A percentile compares a stretch with the other conserved stretches of the same genome.
These are phyloP conservation scores for Exophiala sp. DNA, from an alignment of 2,329 filamentous ascomycete genomes.

Conservation along the genomic window DNA sequence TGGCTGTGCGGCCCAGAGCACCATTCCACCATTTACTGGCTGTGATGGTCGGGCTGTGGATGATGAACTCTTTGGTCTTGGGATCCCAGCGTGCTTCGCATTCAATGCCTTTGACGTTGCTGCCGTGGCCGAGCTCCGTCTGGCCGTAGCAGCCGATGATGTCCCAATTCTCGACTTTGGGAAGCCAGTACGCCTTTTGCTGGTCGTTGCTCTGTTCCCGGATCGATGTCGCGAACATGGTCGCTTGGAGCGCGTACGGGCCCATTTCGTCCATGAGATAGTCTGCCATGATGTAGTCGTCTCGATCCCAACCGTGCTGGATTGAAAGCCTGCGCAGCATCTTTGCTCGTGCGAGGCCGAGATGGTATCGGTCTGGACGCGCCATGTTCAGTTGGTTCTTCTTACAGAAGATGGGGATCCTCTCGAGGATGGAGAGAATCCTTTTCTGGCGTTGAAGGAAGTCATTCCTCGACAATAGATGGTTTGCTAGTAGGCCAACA, in stretches of 20 bases:
- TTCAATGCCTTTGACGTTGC: conserved; percentile 48
- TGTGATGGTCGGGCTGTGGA: conserved; percentile 49
- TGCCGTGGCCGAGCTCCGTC: conserved; percentile 49
- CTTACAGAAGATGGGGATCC: conserved; percentile 47
- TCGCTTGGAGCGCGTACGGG: conserved; percentile 46
- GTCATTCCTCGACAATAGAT: conserved; percentile 44
- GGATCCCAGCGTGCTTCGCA: conserved; percentile 45
- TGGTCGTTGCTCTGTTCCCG: conserved; percentile 46
- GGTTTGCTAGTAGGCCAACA: conserved; percentile 41
- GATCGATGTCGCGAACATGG: conserved; percentile 50
- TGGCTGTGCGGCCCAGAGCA: conserved; percentile 49
- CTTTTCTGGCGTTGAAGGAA: conserved; percentile 46
- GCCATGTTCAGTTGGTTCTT: conserved; percentile 47
- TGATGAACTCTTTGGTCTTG: conserved; percentile 42
- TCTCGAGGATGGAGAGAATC: conserved; percentile 42
- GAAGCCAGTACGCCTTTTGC: conserved; percentile 47
- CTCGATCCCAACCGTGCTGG: conserved; percentile 44
- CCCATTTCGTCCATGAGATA: conserved; percentile 51
- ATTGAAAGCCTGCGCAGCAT: conserved; percentile 43
- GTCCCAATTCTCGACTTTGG: conserved; percentile 45
- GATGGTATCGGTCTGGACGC: conserved; percentile 47
- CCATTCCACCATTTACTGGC: conserved; percentile 54
- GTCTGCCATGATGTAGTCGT: conserved; percentile 48
- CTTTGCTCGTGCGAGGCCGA: conserved; percentile 49
- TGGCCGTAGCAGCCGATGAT: conserved; percentile 50